Evolutionary conservation across 108 stramenopile genomes (phyloP).

Genomic region (Aurantiochytrium sp.): DNA sequence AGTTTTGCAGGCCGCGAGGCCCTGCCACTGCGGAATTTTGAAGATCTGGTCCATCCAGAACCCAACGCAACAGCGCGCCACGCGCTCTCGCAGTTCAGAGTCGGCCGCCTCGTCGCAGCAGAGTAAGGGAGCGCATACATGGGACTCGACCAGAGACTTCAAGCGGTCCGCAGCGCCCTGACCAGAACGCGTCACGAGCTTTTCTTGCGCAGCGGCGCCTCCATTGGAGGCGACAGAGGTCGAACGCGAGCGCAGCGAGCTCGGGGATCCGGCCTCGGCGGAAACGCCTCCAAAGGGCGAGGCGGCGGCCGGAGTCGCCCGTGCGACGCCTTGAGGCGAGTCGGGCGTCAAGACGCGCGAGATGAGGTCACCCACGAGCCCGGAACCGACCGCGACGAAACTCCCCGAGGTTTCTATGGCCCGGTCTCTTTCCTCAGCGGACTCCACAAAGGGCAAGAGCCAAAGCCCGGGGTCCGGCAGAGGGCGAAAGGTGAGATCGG

Average conservation of each 20-base stretch:
- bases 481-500: neutral
- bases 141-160: neutral
- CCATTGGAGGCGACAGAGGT: neutral
- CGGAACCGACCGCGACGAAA: neutral
- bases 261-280: neutral
- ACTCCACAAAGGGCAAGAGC: neutral
- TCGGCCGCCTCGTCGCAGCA: neutral
- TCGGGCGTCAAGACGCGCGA: slow-evolving; percentile 2
- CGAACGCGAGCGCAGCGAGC: neutral
- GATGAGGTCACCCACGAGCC: neutral
- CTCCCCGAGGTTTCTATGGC: neutral
- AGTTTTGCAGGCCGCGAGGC: neutral
- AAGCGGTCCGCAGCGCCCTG: neutral
- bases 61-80: neutral
- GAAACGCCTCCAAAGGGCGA: no score
- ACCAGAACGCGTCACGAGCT: neutral
- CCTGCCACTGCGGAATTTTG: neutral
- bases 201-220: neutral
- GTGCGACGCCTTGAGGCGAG: neutral
- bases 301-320: no score
- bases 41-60: neutral
- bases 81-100: neutral
- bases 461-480: neutral
- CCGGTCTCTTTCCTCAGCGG: neutral
- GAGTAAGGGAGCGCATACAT: neutral